A percentile compares a stretch with the other conserved stretches of the same genome.
These are phyloP conservation scores for Mucor indicus DNA, from an alignment of 371 early-diverging fungal genomes.

Conservation along the genomic window DNA sequence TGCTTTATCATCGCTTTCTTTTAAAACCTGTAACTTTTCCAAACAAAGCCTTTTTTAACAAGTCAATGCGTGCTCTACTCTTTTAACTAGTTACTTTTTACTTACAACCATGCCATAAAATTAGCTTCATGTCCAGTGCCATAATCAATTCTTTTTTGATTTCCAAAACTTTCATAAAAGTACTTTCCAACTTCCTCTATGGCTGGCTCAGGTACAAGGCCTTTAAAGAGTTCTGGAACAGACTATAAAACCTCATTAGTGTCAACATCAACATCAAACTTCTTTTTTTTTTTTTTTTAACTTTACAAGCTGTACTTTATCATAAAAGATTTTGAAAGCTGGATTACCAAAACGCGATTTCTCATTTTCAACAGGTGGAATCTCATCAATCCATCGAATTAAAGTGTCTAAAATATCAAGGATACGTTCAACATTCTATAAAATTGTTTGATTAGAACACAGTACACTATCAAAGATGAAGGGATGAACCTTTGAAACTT, in stretches of 20 bases:
- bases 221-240: conserved; percentile 33
- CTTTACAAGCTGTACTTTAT: conserved; percentile 59
- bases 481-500: conserved; percentile 47
- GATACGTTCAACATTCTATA: conserved; percentile 58
- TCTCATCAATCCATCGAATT: conserved; percentile 59
- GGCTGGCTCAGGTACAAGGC: conserved; percentile 42
- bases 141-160: conserved; percentile 96
- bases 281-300: background rate
- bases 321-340: conserved; percentile 83
- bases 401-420: conserved; percentile 62
- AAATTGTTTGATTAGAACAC: background rate
- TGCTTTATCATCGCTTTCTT: conserved; percentile 64
- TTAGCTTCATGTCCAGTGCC: conserved; percentile 99
- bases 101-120: conserved; percentile 90
- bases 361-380: conserved; percentile 75
- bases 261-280: background rate
- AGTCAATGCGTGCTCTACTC: background rate
- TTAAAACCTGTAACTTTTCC: conserved; percentile 68
- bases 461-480: too few relatives aligned
- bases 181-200: conserved; percentile 78
- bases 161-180: conserved; percentile 90
- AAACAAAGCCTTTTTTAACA: conserved; percentile 77
- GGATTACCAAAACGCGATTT: conserved; percentile 91
- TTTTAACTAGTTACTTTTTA: background rate
- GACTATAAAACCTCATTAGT: conserved; percentile 12